These are phyloP conservation scores for Fusarium sp. DNA, from an alignment of 2,329 filamentous ascomycete species.

Conservation along the genomic window DNA sequence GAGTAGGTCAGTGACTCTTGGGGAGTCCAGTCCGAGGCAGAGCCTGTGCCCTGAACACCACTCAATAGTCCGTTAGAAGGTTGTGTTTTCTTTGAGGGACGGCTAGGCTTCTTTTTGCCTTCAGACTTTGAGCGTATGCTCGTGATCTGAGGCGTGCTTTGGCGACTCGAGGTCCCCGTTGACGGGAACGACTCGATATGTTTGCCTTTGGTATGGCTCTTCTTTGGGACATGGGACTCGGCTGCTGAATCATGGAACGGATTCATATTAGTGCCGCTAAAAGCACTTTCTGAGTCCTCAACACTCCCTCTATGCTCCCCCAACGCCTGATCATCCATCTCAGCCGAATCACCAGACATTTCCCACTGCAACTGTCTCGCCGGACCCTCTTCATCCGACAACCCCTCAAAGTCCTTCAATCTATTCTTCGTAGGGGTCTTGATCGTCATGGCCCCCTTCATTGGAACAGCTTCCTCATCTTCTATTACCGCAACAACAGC, in stretches of 20 bases:
- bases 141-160: conserved; percentile 8
- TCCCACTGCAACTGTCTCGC: conserved; percentile 44
- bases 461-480: conserved; percentile 37
- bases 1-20: conserved; percentile 5
- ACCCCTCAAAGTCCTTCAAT: conserved; percentile 43
- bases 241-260: background rate
- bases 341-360: background rate
- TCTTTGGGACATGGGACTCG: background rate
- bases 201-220: background rate
- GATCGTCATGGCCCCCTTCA: conserved; percentile 48
- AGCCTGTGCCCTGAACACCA: background rate
- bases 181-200: conserved; percentile 5
- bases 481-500: conserved; percentile 44
- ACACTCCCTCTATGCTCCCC: background rate
- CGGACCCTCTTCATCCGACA: conserved; percentile 45
- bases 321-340: background rate
- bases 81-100: background rate
- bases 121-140: background rate
- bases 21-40: background rate
- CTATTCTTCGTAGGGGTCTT: conserved; percentile 49
- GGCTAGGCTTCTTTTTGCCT: background rate
- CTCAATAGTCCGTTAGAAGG: background rate
- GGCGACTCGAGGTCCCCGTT: background rate
- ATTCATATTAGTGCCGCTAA: background rate
- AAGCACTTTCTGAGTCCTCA: background rate